Evolutionary conservation across 75 land plant species (phyloP).

Genomic region (Pseudotsuga menziesii): DNA sequence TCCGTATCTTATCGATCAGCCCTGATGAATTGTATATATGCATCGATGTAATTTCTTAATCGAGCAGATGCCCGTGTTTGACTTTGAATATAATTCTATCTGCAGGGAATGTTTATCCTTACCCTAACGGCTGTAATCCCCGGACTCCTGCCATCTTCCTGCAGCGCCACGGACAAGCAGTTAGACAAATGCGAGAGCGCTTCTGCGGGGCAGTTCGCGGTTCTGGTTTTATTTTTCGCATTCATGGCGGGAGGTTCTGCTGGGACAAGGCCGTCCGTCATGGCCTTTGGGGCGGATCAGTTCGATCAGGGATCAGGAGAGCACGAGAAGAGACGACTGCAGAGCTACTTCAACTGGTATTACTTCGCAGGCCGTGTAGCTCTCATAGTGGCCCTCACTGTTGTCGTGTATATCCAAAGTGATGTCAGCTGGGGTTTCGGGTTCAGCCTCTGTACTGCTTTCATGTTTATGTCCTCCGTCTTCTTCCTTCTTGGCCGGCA

Average conservation of each 20-base stretch:
- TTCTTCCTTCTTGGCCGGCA: conserved; percentile 12
- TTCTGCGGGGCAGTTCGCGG: neutral
- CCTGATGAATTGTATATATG: neutral
- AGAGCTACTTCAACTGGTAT: conserved; percentile 24
- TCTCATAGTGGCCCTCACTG: conserved; percentile 1
- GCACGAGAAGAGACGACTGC: neutral
- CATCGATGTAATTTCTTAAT: neutral
- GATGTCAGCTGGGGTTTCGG: conserved; percentile 25
- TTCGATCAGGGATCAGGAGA: neutral
- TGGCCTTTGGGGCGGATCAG: conserved; percentile 10
- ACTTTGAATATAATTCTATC: neutral
- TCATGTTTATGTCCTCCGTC: conserved; percentile 8
- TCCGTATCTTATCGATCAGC: neutral
- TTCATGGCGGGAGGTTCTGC: neutral
- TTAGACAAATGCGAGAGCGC: neutral
- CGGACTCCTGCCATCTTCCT: neutral
- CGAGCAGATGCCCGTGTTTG: neutral
- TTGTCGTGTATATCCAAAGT: conserved; percentile 26
- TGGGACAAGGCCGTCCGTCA: conserved; percentile 4
- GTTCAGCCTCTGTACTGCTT: conserved; percentile 11
- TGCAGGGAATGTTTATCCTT: neutral
- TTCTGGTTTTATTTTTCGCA: neutral
- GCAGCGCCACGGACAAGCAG: neutral
- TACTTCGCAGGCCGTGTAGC: conserved; percentile 4
- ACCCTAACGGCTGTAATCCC: neutral